These are phyloP conservation scores for Pythium insidiosum DNA, from an alignment of 352 stramenopile genomes.

Conservation along the genomic window DNA sequence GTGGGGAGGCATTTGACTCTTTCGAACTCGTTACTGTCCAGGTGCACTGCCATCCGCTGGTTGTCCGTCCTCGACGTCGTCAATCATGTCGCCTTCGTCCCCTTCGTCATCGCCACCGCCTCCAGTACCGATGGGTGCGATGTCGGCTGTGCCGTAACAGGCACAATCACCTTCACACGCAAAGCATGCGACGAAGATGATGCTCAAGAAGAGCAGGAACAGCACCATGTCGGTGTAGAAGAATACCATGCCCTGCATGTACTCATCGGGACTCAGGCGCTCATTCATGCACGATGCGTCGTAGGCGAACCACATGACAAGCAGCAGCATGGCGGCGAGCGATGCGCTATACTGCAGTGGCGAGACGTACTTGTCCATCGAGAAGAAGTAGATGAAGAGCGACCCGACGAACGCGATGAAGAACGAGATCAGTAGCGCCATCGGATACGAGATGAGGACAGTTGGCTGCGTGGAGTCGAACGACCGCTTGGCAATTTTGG, in stretches of 20 bases:
- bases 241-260: conserved; percentile 80
- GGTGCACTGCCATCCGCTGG: no score
- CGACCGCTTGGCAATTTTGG: conserved; percentile 31
- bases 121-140: conserved; percentile 33
- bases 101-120: conserved; percentile 17
- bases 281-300: conserved; percentile 77
- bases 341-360: conserved; percentile 42
- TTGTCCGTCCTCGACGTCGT: no score
- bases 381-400: conserved; percentile 53
- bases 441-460: conserved; percentile 49
- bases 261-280: conserved; percentile 62
- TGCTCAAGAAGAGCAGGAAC: conserved; percentile 68
- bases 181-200: conserved; percentile 72
- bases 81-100: conserved; percentile 12
- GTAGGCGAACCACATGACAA: conserved; percentile 81
- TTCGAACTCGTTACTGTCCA: no score
- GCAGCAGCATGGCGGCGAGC: conserved; percentile 41
- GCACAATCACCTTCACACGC: conserved; percentile 69
- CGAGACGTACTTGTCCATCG: conserved; percentile 42
- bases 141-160: conserved; percentile 64
- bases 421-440: conserved; percentile 42
- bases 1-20: no score
- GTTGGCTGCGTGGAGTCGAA: conserved; percentile 19
- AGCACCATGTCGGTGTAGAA: conserved; percentile 83
- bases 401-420: conserved; percentile 46